These are phyloP conservation scores for Talaromyces islandicus DNA, from an alignment of 2,329 filamentous ascomycete genomes.

Conservation along the genomic window DNA sequence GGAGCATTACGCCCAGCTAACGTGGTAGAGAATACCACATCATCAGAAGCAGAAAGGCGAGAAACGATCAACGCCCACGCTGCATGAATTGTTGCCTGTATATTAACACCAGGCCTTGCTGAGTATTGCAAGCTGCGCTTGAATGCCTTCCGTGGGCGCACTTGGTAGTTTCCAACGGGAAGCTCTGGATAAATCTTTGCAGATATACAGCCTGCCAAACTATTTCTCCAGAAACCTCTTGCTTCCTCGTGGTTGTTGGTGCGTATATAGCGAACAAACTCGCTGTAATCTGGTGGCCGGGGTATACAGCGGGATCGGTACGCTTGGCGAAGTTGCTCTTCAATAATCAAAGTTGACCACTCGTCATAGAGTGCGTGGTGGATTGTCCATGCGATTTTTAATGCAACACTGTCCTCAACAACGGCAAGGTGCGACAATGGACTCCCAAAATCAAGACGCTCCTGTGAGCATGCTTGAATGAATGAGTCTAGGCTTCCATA, in stretches of 20 bases:
- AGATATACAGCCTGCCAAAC: background rate
- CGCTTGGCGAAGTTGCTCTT: slow-evolving; percentile 4
- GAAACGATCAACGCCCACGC: slow-evolving; percentile 16
- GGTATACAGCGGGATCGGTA: too few species aligned
- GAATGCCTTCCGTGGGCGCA: background rate
- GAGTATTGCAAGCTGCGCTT: too few species aligned
- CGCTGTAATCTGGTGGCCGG: slow-evolving; percentile 8
- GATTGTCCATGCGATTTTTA: slow-evolving; percentile 16
- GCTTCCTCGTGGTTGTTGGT: too few species aligned
- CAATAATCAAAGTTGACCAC: slow-evolving; percentile 10
- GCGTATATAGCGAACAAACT: slow-evolving; percentile 16
- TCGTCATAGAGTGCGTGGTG: slow-evolving; percentile 9
- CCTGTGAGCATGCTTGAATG: too few species aligned
- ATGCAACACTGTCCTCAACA: slow-evolving; percentile 16
- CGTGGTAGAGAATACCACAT: slow-evolving; percentile 23
- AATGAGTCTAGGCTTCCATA: slow-evolving; percentile 22
- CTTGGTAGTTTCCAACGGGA: background rate
- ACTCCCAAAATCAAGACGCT: slow-evolving; percentile 32
- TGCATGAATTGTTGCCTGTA: slow-evolving; percentile 21
- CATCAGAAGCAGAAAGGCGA: slow-evolving; percentile 7
- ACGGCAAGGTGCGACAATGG: slow-evolving; percentile 30
- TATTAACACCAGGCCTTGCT: too few species aligned
- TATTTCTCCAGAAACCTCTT: slow-evolving; percentile 7
- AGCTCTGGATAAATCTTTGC: background rate
- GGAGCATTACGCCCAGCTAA: slow-evolving; percentile 27